Percentiles rank a stretch among this genome's conserved stretches.
These are phyloP conservation scores for Colletotrichum tabaci DNA, from an alignment of 2,329 filamentous ascomycete species.

Conservation along the genomic window DNA sequence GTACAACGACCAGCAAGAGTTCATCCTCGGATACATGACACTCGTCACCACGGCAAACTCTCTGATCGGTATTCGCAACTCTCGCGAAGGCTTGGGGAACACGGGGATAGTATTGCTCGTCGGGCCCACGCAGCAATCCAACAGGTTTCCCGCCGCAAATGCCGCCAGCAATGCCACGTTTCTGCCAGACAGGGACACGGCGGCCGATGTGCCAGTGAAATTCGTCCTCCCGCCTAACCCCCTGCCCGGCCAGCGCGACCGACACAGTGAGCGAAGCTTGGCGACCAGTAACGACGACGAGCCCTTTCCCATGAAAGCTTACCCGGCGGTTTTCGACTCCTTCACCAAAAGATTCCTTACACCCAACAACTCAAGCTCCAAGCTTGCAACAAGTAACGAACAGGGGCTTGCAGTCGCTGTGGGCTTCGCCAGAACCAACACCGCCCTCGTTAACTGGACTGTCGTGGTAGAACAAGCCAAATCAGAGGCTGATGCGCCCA, in stretches of 20 bases:
- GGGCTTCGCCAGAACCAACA: conserved; percentile 82
- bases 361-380: conserved; percentile 78
- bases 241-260: conserved; percentile 56
- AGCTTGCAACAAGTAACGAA: conserved; percentile 81
- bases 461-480: conserved; percentile 84
- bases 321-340: conserved; percentile 73
- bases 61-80: conserved; percentile 73
- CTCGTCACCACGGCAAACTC: conserved; percentile 79
- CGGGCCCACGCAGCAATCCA: conserved; percentile 76
- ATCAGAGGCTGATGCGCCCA: conserved; percentile 82
- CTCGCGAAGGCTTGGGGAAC: conserved; percentile 77
- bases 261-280: conserved; percentile 63
- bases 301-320: conserved; percentile 73
- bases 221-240: conserved; percentile 73
- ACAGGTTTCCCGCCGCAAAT: conserved; percentile 68
- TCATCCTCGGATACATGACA: conserved; percentile 88
- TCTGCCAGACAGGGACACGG: conserved; percentile 53
- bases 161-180: conserved; percentile 65
- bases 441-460: conserved; percentile 83
- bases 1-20: conserved; percentile 71
- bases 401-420: conserved; percentile 78
- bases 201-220: conserved; percentile 64
- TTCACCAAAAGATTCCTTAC: conserved; percentile 66
- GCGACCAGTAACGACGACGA: conserved; percentile 58
- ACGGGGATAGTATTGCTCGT: conserved; percentile 81